Evolutionary conservation across 345 rosid genomes (phyloP).

Genomic region (Aethionema arabicum): DNA sequence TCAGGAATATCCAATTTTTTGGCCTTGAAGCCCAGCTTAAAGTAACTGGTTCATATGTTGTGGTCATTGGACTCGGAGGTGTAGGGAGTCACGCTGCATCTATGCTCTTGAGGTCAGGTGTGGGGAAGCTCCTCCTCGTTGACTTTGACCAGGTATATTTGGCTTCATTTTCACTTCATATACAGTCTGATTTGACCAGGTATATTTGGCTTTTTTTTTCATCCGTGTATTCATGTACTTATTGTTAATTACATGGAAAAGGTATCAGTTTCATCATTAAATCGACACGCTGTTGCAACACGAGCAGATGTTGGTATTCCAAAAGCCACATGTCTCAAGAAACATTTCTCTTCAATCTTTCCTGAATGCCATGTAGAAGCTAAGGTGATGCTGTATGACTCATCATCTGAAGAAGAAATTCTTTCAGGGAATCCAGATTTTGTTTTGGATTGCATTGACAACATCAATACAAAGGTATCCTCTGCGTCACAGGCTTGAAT

Average conservation of each 20-base stretch:
- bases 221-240: constrained; percentile 26
- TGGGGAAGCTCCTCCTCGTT: constrained; percentile 84
- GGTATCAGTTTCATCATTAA: constrained; percentile 93
- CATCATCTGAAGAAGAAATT: constrained; percentile 84
- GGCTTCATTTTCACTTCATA: not conserved
- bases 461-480: constrained; percentile 87
- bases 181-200: not conserved
- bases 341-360: constrained; percentile 81
- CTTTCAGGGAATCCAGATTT: constrained; percentile 89
- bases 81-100: constrained; percentile 98
- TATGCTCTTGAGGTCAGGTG: constrained; percentile 95
- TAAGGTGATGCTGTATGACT: constrained; percentile 77
- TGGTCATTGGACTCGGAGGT: constrained; percentile 96
- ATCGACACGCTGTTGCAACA: constrained; percentile 94
- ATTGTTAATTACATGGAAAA: constrained; percentile 42
- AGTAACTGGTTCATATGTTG: constrained; percentile 82
- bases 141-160: constrained; percentile 84
- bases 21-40: constrained; percentile 70
- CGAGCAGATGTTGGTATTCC: constrained; percentile 95
- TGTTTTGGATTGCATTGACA: constrained; percentile 97
- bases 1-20: constrained; percentile 93
- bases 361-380: constrained; percentile 82
- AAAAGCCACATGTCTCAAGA: constrained; percentile 86
- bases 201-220: too few species aligned
- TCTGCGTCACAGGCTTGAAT: not conserved